Evolutionary conservation across 108 stramenopile species (phyloP).

Genomic region (Skeletonema costatum): DNA sequence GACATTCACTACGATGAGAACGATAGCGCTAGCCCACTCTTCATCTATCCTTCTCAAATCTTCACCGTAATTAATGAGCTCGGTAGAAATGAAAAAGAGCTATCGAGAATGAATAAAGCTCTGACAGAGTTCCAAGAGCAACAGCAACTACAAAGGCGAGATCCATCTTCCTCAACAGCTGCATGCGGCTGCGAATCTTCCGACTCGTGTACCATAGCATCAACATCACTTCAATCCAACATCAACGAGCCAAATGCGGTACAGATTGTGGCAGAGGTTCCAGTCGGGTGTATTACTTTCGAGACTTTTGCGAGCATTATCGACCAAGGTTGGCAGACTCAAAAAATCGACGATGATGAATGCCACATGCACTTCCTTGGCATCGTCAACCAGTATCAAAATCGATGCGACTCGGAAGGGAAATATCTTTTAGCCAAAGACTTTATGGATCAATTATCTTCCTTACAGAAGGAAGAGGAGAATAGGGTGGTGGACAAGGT

Average conservation of each 20-base stretch:
- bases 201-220: not conserved
- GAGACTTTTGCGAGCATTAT: conserved; percentile 3
- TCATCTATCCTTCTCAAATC: not conserved
- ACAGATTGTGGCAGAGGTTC: not conserved
- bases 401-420: conserved; percentile 16
- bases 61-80: not conserved
- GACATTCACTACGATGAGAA: not conserved
- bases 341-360: not conserved
- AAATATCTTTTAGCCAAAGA: conserved; percentile 17
- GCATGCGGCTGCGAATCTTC: not conserved
- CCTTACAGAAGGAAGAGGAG: conserved; percentile 18
- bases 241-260: not conserved
- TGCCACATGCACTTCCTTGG: not conserved
- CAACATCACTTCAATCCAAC: not conserved
- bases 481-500: not conserved
- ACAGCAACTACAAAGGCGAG: not conserved
- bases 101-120: not conserved
- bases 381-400: conserved; percentile 5
- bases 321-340: not conserved
- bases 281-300: conserved; percentile 1
- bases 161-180: not conserved
- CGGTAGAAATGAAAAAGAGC: not conserved
- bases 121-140: conserved; percentile 7
- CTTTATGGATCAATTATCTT: conserved; percentile 8
- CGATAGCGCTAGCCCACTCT: not conserved